Base-by-base conservation (phyloP, 306 rosid genomes). In the Inga laurina region DNA sequence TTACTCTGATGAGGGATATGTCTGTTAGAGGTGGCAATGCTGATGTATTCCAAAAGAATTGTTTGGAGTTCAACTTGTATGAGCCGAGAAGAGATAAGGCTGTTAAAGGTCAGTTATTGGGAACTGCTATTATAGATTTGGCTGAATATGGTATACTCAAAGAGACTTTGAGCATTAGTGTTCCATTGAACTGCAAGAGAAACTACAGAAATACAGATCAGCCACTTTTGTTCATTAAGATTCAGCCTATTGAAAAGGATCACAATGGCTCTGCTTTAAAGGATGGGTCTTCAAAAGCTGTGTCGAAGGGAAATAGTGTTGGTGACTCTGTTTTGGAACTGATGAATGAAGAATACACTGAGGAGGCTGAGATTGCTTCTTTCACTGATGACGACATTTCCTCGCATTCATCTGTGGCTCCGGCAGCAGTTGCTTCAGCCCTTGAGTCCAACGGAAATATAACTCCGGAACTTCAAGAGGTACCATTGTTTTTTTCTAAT, bases 331-430 rank as follows among this genome's bases (percentile, higher is more conserved):
- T 88, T 65, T 89, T 91, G 19, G 81, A 88, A 78, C 78, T 92
- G 80, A 87, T 88, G 81, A 86, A 85, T 82, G 98, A 86, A 87
- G 94, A 89, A 72, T 89, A 86, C 71, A 91, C 87, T 30, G 97
- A 92, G 81, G 95, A 92, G 80, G 87, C 91, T 67, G 97, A 91
- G 85, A 82, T 78, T 86, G 86, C 92, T 24, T 87, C 93, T 76
- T 93, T 88, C 56, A 91, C 95, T 15, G 98, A 92, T 79, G 98
- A 94, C 21, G 95, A 94, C 84, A 90, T 71, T 75, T 94, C 95
- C 35, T 92, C 98, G 10, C 89, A 85, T 85, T 89, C 97, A 41
- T 94, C 98, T 44, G 68, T 62, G 78, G 83, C 79, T 76, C 43
- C 1, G 43, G 43, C 43, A 6, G 85, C 89, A 2, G 82, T 62